These are phyloP conservation scores for Fomitopsis betulina DNA, from an alignment of 1,284 basidiomycete species.

Conservation along the genomic window DNA sequence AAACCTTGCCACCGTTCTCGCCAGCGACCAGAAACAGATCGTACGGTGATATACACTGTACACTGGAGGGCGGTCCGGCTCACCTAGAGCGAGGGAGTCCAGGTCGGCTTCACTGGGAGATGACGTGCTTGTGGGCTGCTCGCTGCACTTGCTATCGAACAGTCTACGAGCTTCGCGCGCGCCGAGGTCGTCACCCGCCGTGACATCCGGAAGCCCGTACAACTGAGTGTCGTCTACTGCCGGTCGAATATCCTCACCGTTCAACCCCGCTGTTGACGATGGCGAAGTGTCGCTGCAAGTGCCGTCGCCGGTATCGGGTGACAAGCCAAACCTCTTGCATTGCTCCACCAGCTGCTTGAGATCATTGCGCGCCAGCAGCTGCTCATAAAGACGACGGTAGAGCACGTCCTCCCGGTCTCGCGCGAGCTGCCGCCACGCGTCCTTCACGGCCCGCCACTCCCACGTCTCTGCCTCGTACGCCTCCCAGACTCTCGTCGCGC, in stretches of 20 bases:
- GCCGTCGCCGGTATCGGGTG: no score
- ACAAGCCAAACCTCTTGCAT: background rate
- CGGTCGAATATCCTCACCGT: background rate
- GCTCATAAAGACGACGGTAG: background rate
- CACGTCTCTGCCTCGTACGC: background rate
- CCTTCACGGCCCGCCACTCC: background rate
- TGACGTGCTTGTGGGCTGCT: background rate
- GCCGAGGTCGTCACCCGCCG: background rate
- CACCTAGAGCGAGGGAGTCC: background rate
- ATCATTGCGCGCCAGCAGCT: background rate
- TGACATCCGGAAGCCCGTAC: background rate
- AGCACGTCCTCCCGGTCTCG: background rate
- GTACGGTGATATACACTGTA: background rate
- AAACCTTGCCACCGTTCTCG: background rate
- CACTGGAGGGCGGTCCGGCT: background rate
- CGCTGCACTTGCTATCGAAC: background rate
- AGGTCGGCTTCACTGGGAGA: background rate
- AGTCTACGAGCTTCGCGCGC: background rate
- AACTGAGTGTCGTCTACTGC: background rate
- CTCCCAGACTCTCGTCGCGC: background rate
- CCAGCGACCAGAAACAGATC: background rate
- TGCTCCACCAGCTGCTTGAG: background rate
- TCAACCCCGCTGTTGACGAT: background rate
- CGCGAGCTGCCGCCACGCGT: background rate
- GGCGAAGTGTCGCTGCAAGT: no score